phyloP scores from a whole-genome alignment of 768 basidiomycete genomes.

The Pholiota microspora region DNA sequence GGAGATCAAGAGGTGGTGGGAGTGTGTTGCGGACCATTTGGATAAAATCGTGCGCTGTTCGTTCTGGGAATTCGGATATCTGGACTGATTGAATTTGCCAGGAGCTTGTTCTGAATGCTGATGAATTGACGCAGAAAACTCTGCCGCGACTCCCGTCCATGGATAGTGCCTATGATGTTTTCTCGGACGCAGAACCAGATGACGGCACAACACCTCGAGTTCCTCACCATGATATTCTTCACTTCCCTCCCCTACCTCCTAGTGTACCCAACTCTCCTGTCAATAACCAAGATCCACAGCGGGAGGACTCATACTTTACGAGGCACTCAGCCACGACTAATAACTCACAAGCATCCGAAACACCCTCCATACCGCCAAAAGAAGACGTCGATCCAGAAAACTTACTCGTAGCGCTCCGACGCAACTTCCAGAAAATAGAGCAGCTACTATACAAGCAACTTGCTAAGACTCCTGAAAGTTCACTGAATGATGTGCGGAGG shows the following conservation, averaged over 20 bases:
- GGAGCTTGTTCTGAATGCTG: conserved; percentile 40
- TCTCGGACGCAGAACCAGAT: conserved; percentile 10
- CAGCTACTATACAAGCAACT: conserved; percentile 59
- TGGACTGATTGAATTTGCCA: conserved; percentile 17
- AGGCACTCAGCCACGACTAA: conserved; percentile 10
- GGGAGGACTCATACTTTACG: conserved; percentile 10
- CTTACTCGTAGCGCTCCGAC: conserved; percentile 48
- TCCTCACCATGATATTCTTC: conserved; percentile 9
- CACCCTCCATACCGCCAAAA: conserved; percentile 20
- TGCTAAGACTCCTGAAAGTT: conserved; percentile 37
- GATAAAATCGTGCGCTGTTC: conserved; percentile 50
- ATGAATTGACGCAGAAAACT: conserved; percentile 40
- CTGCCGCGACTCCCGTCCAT: conserved; percentile 59
- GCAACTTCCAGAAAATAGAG: conserved; percentile 57
- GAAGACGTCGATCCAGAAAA: conserved; percentile 27
- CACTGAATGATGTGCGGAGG: conserved; percentile 63
- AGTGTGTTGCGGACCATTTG: conserved; percentile 56
- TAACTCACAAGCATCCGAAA: conserved; percentile 12
- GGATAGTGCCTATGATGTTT: conserved; percentile 49
- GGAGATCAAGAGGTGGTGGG: conserved; percentile 71
- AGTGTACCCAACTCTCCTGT: conserved; percentile 17
- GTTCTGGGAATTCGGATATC: not conserved
- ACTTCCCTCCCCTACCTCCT: conserved; percentile 19
- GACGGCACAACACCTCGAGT: conserved; percentile 16
- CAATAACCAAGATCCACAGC: not conserved